Evolutionary conservation across 768 basidiomycete genomes (phyloP).

Genomic region (Pleurotus tuber-regium): DNA sequence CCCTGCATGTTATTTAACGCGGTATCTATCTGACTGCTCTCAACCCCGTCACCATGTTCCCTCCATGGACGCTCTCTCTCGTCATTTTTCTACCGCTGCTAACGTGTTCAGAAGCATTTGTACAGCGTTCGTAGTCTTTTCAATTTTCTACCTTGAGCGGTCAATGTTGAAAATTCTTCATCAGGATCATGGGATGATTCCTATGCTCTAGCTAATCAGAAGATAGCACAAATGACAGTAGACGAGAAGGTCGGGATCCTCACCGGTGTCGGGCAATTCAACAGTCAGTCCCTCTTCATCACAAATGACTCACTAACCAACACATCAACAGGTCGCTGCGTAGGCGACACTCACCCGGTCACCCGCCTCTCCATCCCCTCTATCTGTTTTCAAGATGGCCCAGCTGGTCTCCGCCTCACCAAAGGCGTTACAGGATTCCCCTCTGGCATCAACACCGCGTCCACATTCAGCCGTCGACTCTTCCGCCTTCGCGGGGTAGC

Average conservation of each 20-base stretch:
- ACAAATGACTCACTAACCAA: not conserved
- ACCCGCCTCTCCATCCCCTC: constrained; percentile 40
- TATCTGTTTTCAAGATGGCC: constrained; percentile 48
- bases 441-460: constrained; percentile 52
- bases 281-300: constrained; percentile 21
- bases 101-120: not conserved
- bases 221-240: constrained; percentile 37
- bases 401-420: constrained; percentile 40
- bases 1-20: no score
- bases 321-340: constrained; percentile 36
- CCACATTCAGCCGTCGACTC: constrained; percentile 54
- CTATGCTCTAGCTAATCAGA: constrained; percentile 33
- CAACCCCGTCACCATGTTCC: not conserved
- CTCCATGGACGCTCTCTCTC: not conserved
- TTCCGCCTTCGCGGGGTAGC: constrained; percentile 63
- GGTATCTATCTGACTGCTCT: no score
- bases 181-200: constrained; percentile 47
- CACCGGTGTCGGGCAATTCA: constrained; percentile 44
- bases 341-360: constrained; percentile 44
- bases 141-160: not conserved
- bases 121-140: not conserved
- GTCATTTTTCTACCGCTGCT: constrained; percentile 1
- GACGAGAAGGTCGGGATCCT: constrained; percentile 47
- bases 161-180: not conserved
- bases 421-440: constrained; percentile 53